Conservation (phyloP, 176 grass and related monocot species). For the Oryza nivara region DNA sequence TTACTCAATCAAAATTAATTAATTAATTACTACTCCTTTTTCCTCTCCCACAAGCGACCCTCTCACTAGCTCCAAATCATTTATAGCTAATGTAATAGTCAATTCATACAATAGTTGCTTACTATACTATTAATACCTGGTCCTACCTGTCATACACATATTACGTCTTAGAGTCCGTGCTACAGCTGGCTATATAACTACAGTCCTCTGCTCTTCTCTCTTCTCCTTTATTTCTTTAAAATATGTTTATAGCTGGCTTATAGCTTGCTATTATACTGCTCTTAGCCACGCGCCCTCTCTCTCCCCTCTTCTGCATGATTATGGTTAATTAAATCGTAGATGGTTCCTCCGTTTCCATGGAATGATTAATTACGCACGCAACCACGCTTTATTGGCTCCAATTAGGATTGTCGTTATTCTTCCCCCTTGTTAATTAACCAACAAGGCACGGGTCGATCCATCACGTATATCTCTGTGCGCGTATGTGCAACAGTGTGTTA, state of each 20-base stretch:
- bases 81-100: too few species aligned
- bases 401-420: neutral
- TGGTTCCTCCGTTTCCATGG: neutral
- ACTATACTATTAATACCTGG: too few species aligned
- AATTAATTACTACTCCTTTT: conserved; percentile 17
- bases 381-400: conserved; percentile 16
- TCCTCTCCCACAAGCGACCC: conserved; percentile 36
- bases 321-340: neutral
- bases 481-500: neutral
- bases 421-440: conserved; percentile 9
- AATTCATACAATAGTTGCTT: too few species aligned
- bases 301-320: neutral
- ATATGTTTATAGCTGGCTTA: too few species aligned
- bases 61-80: neutral
- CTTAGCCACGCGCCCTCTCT: neutral
- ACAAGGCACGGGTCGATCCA: neutral
- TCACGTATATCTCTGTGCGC: neutral
- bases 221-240: too few species aligned
- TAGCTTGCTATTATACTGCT: too few species aligned
- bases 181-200: too few species aligned
- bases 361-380: conserved; percentile 39
- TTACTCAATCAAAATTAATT: neutral
- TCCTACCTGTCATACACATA: too few species aligned
- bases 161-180: too few species aligned
- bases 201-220: too few species aligned